A percentile compares a stretch with the other conserved stretches of the same genome.
Conservation (phyloP, 148 eudicot genomes). For the Drosera capensis region DNA sequence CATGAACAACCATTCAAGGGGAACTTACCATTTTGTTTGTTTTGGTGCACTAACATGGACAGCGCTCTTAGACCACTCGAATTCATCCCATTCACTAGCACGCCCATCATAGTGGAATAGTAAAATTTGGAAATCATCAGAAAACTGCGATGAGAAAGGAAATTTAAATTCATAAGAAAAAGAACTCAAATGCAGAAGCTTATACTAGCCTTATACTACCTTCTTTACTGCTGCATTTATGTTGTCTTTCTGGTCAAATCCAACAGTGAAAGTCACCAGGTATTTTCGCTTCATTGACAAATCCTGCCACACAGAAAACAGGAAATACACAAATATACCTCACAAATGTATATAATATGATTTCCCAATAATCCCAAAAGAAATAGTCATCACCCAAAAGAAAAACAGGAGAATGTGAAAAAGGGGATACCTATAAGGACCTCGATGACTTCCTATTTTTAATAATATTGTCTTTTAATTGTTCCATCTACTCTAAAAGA, state of each 20-base stretch:
- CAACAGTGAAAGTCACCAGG: slow-evolving; percentile 88
- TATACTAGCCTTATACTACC: slow-evolving; percentile 19
- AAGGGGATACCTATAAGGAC: too few relatives aligned
- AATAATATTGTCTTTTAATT: too few relatives aligned
- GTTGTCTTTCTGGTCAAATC: slow-evolving; percentile 56
- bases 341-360: too few relatives aligned
- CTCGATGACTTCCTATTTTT: too few relatives aligned
- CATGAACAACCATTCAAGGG: background rate
- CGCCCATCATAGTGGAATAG: slow-evolving; percentile 90
- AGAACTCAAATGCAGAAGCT: slow-evolving; percentile 2
- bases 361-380: too few relatives aligned
- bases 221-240: slow-evolving; percentile 66
- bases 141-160: slow-evolving; percentile 37
- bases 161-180: slow-evolving; percentile 1
- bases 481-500: too few relatives aligned
- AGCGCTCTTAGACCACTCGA: slow-evolving; percentile 82
- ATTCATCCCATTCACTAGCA: slow-evolving; percentile 81
- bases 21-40: slow-evolving; percentile 58
- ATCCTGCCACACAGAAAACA: slow-evolving; percentile 34
- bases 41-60: slow-evolving; percentile 62
- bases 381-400: too few relatives aligned
- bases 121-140: slow-evolving; percentile 75
- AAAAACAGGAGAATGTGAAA: too few relatives aligned
- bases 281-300: slow-evolving; percentile 65
- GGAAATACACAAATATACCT: background rate